Percentiles rank a stretch among this genome's conserved stretches.
Evolutionary conservation across 352 stramenopile genomes (phyloP).

Genomic region (Blastocystis sp.): DNA sequence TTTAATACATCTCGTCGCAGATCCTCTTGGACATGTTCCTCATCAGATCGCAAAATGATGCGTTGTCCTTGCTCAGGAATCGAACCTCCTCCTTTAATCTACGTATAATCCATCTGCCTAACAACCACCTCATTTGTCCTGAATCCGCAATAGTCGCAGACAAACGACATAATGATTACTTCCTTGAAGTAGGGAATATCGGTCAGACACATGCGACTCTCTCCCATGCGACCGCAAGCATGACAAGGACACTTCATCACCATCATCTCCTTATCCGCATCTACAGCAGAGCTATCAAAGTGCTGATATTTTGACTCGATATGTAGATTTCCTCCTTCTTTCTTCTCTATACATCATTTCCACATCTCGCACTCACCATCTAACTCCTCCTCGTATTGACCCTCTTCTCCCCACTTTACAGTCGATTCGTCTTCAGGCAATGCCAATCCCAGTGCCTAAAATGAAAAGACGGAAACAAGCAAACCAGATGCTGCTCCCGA

Average conservation of each 20-base stretch:
- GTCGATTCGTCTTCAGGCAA: slow-evolving; percentile 15
- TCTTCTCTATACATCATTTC: not conserved
- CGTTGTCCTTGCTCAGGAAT: slow-evolving; percentile 76
- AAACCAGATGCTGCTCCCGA: slow-evolving; percentile 65
- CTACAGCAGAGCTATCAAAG: slow-evolving; percentile 27
- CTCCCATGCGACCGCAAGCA: slow-evolving; percentile 69
- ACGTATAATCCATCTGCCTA: slow-evolving; percentile 23
- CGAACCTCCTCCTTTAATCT: slow-evolving; percentile 79
- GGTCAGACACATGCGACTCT: slow-evolving; percentile 81
- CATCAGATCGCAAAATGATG: slow-evolving; percentile 71
- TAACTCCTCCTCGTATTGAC: slow-evolving; percentile 20
- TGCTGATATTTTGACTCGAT: slow-evolving; percentile 56
- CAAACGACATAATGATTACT: slow-evolving; percentile 83
- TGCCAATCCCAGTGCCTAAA: not conserved
- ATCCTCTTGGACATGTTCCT: slow-evolving; percentile 66
- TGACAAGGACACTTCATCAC: slow-evolving; percentile 76
- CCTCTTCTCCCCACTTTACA: slow-evolving; percentile 45
- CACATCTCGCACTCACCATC: not conserved
- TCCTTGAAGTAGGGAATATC: slow-evolving; percentile 87
- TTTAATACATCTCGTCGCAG: slow-evolving; percentile 84
- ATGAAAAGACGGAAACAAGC: slow-evolving; percentile 69
- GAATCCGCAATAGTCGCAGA: slow-evolving; percentile 82
- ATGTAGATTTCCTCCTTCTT: slow-evolving; percentile 40
- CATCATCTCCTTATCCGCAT: slow-evolving; percentile 67
- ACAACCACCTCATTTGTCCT: slow-evolving; percentile 72